These are phyloP conservation scores for Waltergamsia citrina DNA, from an alignment of 2,329 filamentous ascomycete genomes.

Conservation along the genomic window DNA sequence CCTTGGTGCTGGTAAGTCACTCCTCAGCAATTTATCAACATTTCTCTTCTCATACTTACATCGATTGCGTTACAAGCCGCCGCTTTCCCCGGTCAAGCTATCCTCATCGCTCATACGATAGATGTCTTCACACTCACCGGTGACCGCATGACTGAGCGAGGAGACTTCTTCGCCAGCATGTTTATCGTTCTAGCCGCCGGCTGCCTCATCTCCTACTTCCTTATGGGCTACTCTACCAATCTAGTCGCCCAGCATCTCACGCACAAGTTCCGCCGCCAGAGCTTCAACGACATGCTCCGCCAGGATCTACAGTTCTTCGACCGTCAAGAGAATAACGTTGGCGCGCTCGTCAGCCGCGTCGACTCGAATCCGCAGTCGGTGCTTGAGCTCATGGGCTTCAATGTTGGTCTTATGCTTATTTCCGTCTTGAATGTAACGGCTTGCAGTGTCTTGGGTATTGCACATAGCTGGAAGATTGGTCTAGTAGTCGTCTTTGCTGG, in stretches of 20 bases:
- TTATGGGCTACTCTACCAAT: constrained; percentile 25
- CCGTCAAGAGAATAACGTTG: constrained; percentile 77
- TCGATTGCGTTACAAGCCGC: constrained; percentile 12
- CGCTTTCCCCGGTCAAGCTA: constrained; percentile 30
- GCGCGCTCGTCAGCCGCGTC: constrained; percentile 57
- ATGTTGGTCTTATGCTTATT: constrained; percentile 23
- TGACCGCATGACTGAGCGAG: constrained; percentile 21
- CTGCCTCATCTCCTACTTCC: constrained; percentile 32
- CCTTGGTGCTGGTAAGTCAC: constrained; percentile 14
- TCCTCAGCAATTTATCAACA: not conserved
- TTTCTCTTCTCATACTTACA: constrained; percentile 1
- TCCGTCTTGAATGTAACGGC: constrained; percentile 15
- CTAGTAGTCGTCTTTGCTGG: constrained; percentile 56
- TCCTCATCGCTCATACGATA: constrained; percentile 29
- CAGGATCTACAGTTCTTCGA: constrained; percentile 95
- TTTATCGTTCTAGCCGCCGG: constrained; percentile 37
- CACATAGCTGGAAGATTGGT: constrained; percentile 60
- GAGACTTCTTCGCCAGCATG: constrained; percentile 46
- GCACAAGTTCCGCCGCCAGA: constrained; percentile 73
- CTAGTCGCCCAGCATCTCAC: constrained; percentile 36
- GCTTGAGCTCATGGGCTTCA: constrained; percentile 32
- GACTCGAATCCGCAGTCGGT: constrained; percentile 27
- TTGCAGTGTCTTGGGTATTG: constrained; percentile 45
- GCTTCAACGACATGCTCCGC: constrained; percentile 80
- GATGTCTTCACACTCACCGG: constrained; percentile 27